phyloP scores from a whole-genome alignment of 176 grass and related monocot genomes.

The Musa troglodytarum region DNA sequence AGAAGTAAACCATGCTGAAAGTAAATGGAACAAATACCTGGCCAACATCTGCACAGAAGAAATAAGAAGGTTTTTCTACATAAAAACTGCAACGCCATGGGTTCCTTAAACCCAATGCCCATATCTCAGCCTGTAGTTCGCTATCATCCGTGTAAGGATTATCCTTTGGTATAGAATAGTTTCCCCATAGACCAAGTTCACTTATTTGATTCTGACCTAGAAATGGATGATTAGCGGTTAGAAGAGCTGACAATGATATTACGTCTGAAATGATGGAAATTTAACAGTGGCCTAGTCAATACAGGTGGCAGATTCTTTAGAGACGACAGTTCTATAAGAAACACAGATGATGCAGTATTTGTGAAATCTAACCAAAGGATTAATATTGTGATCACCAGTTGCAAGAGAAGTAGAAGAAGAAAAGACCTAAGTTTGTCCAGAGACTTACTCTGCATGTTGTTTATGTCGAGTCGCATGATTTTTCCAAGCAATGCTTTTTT shows the following conservation, averaged over 20 bases:
- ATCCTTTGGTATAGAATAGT: slow-evolving; percentile 84
- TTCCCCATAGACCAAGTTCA: slow-evolving; percentile 74
- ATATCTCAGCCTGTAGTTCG: slow-evolving; percentile 57
- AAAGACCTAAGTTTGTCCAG: not conserved
- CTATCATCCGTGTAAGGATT: slow-evolving; percentile 54
- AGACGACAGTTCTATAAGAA: no score
- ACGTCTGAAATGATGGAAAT: no score
- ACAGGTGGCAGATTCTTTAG: no score
- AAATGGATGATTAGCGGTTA: slow-evolving; percentile 11
- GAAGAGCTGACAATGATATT: no score
- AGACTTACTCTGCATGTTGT: slow-evolving; percentile 46
- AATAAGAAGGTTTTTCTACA: slow-evolving; percentile 64
- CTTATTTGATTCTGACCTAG: slow-evolving; percentile 40
- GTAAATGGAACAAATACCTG: slow-evolving; percentile 35
- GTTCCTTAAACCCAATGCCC: slow-evolving; percentile 83
- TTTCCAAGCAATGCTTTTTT: slow-evolving; percentile 82
- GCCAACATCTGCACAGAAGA: slow-evolving; percentile 79
- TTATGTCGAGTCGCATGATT: slow-evolving; percentile 69
- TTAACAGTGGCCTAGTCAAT: no score
- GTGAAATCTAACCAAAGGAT: no score
- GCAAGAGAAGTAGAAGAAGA: not conserved
- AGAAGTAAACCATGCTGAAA: not conserved
- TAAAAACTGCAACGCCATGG: slow-evolving; percentile 97
- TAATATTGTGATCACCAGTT: not conserved
- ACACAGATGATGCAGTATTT: no score